phyloP scores from a whole-genome alignment of 192 early-diverging fungal genomes.

The Backusella psychrophila region DNA sequence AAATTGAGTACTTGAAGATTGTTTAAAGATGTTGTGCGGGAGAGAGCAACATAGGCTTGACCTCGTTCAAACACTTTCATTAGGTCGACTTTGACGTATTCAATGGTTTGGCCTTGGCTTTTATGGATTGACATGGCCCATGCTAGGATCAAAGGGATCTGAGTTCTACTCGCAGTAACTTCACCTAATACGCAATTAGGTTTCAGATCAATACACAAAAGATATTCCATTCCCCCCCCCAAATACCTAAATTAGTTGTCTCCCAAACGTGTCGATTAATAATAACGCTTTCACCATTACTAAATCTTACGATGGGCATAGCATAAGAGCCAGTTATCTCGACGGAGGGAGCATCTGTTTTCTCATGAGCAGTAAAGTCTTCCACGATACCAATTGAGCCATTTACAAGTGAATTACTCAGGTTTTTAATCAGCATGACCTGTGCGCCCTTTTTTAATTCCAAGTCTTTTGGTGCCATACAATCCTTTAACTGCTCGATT shows the following conservation, averaged over 20 bases:
- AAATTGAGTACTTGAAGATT: slow-evolving; percentile 72
- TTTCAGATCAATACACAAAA: background rate
- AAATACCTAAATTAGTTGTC: slow-evolving; percentile 38
- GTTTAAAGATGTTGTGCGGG: slow-evolving; percentile 63
- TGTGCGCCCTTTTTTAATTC: slow-evolving; percentile 74
- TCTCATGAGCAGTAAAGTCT: slow-evolving; percentile 28
- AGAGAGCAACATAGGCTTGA: slow-evolving; percentile 82
- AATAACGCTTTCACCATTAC: slow-evolving; percentile 38
- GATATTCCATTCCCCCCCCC: background rate
- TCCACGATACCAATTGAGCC: slow-evolving; percentile 68
- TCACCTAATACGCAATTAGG: background rate
- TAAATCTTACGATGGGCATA: slow-evolving; percentile 35
- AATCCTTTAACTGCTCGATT: slow-evolving; percentile 36
- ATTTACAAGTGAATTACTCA: slow-evolving; percentile 63
- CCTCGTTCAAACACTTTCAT: slow-evolving; percentile 75
- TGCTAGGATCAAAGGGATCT: slow-evolving; percentile 72
- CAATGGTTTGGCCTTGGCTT: slow-evolving; percentile 82
- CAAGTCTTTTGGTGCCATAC: slow-evolving; percentile 56
- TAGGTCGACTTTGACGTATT: slow-evolving; percentile 71
- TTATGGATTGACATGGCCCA: slow-evolving; percentile 88
- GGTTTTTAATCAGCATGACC: slow-evolving; percentile 84
- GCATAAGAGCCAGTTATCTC: background rate
- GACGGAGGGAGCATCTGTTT: background rate
- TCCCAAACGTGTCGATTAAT: slow-evolving; percentile 52
- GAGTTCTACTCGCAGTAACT: slow-evolving; percentile 19